phyloP scores from a whole-genome alignment of 108 stramenopile genomes.

The Stephanodiscus triporus region DNA sequence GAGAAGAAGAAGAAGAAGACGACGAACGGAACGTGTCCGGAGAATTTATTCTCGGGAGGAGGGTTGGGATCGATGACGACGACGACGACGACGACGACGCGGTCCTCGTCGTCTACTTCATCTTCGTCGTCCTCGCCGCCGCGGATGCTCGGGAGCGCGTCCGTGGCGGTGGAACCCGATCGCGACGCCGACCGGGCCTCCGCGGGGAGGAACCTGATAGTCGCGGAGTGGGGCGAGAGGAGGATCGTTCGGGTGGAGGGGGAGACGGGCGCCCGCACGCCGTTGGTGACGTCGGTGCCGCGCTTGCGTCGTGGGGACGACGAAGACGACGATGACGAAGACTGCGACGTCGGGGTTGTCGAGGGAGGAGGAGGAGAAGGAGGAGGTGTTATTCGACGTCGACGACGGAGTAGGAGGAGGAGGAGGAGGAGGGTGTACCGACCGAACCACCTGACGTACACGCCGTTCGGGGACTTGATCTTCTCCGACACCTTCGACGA shows the following conservation, averaged over 20 bases:
- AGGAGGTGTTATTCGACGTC: not conserved
- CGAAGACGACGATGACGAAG: not conserved
- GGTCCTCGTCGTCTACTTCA: not conserved
- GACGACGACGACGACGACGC: not conserved
- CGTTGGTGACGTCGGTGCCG: slow-evolving; percentile 57
- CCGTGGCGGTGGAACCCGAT: slow-evolving; percentile 52
- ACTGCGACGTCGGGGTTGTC: too few relatives aligned
- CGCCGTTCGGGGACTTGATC: slow-evolving; percentile 77
- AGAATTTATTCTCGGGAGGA: slow-evolving; percentile 21
- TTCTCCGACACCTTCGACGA: slow-evolving; percentile 40
- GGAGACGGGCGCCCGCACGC: slow-evolving; percentile 76
- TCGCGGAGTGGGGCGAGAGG: slow-evolving; percentile 80
- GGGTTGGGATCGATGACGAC: not conserved
- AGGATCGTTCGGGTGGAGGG: slow-evolving; percentile 73
- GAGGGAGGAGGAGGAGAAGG: slow-evolving; percentile 1
- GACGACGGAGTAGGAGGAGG: not conserved
- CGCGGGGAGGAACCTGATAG: slow-evolving; percentile 41
- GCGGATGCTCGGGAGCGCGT: slow-evolving; percentile 56
- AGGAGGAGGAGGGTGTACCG: slow-evolving; percentile 40
- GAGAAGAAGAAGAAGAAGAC: slow-evolving; percentile 3
- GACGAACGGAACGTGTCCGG: slow-evolving; percentile 39
- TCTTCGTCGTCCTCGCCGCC: not conserved
- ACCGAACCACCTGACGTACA: slow-evolving; percentile 60
- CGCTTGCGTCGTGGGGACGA: not conserved
- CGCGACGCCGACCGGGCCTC: slow-evolving; percentile 33